Base-by-base conservation (phyloP, 371 early-diverging fungal genomes). In the Lichtheimia corymbifera region DNA sequence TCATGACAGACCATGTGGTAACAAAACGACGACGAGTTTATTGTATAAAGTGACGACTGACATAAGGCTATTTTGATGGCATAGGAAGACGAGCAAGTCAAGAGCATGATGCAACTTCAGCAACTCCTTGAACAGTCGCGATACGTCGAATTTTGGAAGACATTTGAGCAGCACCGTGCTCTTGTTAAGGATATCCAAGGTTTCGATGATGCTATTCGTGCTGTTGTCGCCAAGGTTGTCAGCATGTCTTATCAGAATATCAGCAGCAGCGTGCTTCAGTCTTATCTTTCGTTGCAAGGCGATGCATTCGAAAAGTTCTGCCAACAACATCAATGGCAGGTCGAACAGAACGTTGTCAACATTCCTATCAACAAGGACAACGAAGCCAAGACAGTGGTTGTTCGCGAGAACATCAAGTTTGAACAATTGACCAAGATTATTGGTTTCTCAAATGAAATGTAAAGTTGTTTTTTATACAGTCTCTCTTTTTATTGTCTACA, bases 391-490 rank as follows among this genome's bases (percentile, higher is more conserved):
- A 83, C 92, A 5, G 84, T 88, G 1, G 89, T 94, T 41, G 88
- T 93, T 62, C 87, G 87, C 71, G 96, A 96, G 71, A 89, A 81
- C 69, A 88, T 94, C 79, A 88, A 87, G 69, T 95, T 95, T 76
- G 94, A 91, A 66, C 90, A 86, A 66, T 71, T 88, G 55, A 86
- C 86, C 63, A 86, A 85, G 79, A 82, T 87, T 24, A 84, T 86
- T 72, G 86, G 86, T 56, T 82, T 85, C 66, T 87, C 86, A 22
- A 85, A 87, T 70, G 88, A 87, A 68, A 74, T 81, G 77, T 81
- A 75, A 71, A 53, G 12, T 24, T 22, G 22, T 22, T 22, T 24
- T 17, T 6, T n/a, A 40, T 17, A 43, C 28, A 41, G 22, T 14
- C 9, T 20, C 57, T 44, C 57, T 44, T 24, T 28, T 44, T 28